Evolutionary conservation across 371 early-diverging fungal genomes (phyloP), one percentile per base, ranked within the genome.

Genomic region (Mucor sp.): DNA sequence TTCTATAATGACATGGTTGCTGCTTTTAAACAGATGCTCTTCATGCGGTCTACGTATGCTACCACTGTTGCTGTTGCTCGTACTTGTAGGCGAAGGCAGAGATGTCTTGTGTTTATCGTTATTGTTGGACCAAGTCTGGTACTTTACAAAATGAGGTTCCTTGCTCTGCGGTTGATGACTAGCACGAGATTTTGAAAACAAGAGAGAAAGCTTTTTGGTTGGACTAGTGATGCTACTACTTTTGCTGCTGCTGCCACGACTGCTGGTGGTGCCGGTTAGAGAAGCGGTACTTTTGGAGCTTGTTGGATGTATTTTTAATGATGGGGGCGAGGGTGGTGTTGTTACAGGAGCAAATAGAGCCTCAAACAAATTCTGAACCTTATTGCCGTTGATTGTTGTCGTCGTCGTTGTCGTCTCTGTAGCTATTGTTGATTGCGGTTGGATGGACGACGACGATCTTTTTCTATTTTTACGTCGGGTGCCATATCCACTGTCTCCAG

Each of bases 401-500:
- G 30, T 30, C 30, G 30, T 30, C n/a, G n/a, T n/a, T 30, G 35
- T 35, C 14, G 37, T 37, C 1, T 35, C 43, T n/a, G 47, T 60
- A 33, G 43, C 43, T 59, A 30, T 47, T 17, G 11, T 17, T 65
- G 58, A 50, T 23, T 23, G 50, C 21, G 23, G 50, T 50, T 50
- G 50, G 23, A 50, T 25, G 21, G 63, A 35, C 4, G 63, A 50
- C 33, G 35, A 35, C 30, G 30, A 30, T n/a, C 58, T 58, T 41
- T 30, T 56, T 64, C 64, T 32, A 6, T 32, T 56, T 41, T 37
- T 28, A 5, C 57, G 50, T 50, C 50, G 39, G 55, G 69, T 69
- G 12, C 71, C 71, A 41, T 71, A 71, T 1, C 71, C 71, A 67
- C 71, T 71, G 15, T 71, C 71, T 11, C 71, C 68, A n/a, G 71